phyloP scores from a whole-genome alignment of 257 asterid species.

The Nicotiana otophora region DNA sequence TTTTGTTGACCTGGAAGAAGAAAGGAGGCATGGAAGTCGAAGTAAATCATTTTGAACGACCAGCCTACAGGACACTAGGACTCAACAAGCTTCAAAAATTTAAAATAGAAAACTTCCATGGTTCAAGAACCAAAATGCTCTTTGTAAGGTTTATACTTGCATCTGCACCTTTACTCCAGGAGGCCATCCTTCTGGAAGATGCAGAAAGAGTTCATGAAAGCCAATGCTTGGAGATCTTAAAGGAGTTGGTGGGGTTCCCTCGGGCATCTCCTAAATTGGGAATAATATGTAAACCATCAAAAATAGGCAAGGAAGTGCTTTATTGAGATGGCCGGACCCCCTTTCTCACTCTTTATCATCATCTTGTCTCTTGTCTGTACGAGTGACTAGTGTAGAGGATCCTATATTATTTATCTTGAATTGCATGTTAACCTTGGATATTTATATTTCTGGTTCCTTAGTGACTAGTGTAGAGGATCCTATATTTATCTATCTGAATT shows the following conservation, averaged over 20 bases:
- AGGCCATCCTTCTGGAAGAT: background rate
- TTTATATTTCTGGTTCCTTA: background rate
- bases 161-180: background rate
- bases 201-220: background rate
- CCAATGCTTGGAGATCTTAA: background rate
- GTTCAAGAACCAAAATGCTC: background rate
- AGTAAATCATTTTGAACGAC: background rate
- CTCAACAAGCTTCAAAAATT: background rate
- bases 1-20: background rate
- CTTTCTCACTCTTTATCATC: background rate
- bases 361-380: background rate
- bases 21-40: background rate
- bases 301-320: background rate
- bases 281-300: background rate
- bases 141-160: background rate
- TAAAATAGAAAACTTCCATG: background rate
- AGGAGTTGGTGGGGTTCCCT: background rate
- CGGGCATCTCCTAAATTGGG: background rate
- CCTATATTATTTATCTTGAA: background rate
- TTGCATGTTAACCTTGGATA: background rate
- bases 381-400: background rate
- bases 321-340: background rate
- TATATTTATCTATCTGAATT: too few species aligned
- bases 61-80: background rate
- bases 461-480: too few species aligned